phyloP scores from a whole-genome alignment of 495 filamentous ascomycete genomes.

The Xylaria sp. region DNA sequence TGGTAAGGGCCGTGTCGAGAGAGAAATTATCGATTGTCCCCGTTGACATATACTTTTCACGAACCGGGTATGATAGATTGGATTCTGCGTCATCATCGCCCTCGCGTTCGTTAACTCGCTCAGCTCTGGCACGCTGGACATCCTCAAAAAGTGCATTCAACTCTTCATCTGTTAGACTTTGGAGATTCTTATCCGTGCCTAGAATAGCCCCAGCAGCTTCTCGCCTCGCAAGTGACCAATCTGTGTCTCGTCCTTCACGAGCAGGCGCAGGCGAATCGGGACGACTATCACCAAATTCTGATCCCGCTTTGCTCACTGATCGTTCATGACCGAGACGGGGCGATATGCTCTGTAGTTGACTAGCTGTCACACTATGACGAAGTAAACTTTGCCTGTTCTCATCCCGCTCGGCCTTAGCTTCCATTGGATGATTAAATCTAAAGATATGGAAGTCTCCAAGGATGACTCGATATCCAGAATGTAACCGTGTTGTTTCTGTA shows the following conservation, averaged over 20 bases:
- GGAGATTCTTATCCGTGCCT: constrained; percentile 90
- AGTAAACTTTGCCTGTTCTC: constrained; percentile 77
- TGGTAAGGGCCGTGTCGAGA: constrained; percentile 89
- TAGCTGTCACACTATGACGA: constrained; percentile 86
- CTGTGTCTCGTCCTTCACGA: constrained; percentile 78
- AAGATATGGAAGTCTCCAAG: constrained; percentile 99
- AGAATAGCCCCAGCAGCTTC: constrained; percentile 91
- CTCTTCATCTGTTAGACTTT: constrained; percentile 89
- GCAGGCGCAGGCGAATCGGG: constrained; percentile 78
- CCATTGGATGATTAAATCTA: constrained; percentile 96
- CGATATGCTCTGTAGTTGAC: constrained; percentile 70
- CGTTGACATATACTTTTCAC: constrained; percentile 96
- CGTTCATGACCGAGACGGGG: constrained; percentile 79
- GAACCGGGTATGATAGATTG: constrained; percentile 81
- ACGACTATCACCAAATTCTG: constrained; percentile 69
- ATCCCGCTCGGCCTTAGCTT: constrained; percentile 90
- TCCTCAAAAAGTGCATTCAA: constrained; percentile 95
- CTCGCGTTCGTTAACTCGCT: constrained; percentile 76
- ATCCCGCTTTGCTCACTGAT: constrained; percentile 73
- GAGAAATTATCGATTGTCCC: constrained; percentile 97
- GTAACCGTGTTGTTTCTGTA: constrained; percentile 78
- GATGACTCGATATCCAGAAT: constrained; percentile 94
- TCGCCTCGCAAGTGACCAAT: constrained; percentile 93
- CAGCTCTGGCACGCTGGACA: constrained; percentile 85
- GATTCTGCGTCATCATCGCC: constrained; percentile 90